Evolutionary conservation across 139 green algal species (phyloP).

Genomic region (Trebouxia sp.): DNA sequence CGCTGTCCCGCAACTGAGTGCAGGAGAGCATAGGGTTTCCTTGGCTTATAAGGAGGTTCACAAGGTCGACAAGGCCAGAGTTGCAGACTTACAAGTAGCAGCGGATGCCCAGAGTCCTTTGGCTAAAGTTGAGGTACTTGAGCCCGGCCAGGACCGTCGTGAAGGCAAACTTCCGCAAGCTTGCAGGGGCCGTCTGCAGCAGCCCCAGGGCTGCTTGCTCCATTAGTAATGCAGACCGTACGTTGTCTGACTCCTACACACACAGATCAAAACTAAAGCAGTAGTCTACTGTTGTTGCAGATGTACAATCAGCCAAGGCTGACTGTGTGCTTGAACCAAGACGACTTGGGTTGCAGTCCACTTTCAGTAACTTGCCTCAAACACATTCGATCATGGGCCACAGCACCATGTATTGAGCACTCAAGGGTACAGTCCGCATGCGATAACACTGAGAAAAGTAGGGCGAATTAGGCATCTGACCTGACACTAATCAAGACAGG

Average conservation of each 20-base stretch:
- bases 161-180: slow-evolving; percentile 81
- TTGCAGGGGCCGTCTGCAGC: slow-evolving; percentile 54
- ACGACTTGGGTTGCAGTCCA: slow-evolving; percentile 52
- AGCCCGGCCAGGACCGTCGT: slow-evolving; percentile 90
- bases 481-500: slow-evolving; percentile 73
- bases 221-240: slow-evolving; percentile 81
- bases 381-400: too few species aligned
- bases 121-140: slow-evolving; percentile 70
- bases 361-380: slow-evolving; percentile 52
- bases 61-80: neutral
- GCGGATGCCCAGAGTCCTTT: slow-evolving; percentile 65
- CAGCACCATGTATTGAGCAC: too few species aligned
- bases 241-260: slow-evolving; percentile 63
- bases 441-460: too few species aligned
- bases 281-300: too few species aligned
- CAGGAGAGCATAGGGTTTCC: too few species aligned
- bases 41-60: too few species aligned
- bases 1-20: too few species aligned
- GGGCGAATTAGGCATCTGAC: too few species aligned
- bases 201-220: slow-evolving; percentile 82
- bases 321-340: slow-evolving; percentile 79
- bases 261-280: too few species aligned
- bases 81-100: slow-evolving; percentile 61
- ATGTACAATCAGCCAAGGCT: too few species aligned
- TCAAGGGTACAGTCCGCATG: slow-evolving; percentile 61